phyloP scores from a whole-genome alignment of 208 protist genomes.

The Leptomonas pyrrhocoris region DNA sequence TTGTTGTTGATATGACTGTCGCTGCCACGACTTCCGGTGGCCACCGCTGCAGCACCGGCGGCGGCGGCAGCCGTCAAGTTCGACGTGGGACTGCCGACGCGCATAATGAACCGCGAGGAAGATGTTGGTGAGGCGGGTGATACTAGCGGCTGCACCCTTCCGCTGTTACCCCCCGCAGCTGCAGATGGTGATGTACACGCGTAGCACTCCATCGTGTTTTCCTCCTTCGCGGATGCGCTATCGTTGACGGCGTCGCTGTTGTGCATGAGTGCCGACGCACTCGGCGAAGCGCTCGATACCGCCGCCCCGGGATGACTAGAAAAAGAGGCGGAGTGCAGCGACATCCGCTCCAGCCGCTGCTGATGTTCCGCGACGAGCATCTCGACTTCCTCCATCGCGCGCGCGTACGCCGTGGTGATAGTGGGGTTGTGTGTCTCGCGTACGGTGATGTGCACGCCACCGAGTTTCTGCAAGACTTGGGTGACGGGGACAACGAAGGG shows the following conservation, averaged over 20 bases:
- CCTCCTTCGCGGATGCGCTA: neutral
- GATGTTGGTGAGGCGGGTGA: constrained; percentile 16
- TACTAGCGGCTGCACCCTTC: neutral
- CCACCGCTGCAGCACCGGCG: neutral
- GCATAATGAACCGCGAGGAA: constrained; percentile 8
- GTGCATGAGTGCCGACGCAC: neutral
- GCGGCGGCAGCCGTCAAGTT: constrained; percentile 8
- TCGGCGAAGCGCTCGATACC: constrained; percentile 8
- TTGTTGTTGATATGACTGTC: constrained; percentile 3
- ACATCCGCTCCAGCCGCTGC: constrained; percentile 18
- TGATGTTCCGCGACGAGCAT: constrained; percentile 26
- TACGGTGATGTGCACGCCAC: constrained; percentile 44
- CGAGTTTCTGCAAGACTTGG: constrained; percentile 41
- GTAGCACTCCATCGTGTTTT: neutral
- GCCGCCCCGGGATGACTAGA: constrained; percentile 3
- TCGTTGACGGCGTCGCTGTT: neutral
- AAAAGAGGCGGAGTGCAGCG: constrained; percentile 11
- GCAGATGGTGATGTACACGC: neutral
- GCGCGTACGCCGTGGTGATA: constrained; percentile 32
- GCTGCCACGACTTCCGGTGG: neutral
- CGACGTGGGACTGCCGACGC: constrained; percentile 24
- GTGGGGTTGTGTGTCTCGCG: constrained; percentile 44
- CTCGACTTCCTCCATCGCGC: constrained; percentile 36
- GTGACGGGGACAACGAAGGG: constrained; percentile 46
- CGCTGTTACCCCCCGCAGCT: neutral